Base-by-base conservation (phyloP, 2,329 filamentous ascomycete species). In the Aspergillus sp. region DNA sequence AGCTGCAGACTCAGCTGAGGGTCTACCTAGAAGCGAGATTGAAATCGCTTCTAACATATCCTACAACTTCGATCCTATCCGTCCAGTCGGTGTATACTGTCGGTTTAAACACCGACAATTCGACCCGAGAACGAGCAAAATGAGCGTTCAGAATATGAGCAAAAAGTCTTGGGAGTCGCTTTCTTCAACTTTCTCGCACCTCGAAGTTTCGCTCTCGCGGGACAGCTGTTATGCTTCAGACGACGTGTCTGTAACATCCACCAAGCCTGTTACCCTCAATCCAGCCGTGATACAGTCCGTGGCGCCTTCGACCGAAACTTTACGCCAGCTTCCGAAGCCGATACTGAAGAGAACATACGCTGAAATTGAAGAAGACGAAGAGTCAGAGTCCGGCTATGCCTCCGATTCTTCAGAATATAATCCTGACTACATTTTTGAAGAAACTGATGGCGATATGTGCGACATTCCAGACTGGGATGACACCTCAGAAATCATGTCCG, bases 181-280 rank as follows among this genome's bases (percentile, higher is more conserved):
- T 48, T 73, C 73, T 19, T 73, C 73, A 47, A 63, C 68, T 15
- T 72, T 75, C 30, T 70, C 71, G 22, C 65, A 69, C 22, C 66
- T 74, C n/a, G 72, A 76, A 30, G 65, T 72, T 34, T 74, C 73
- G 13, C 61, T 73, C 24, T 74, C 72, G 30, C 73, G 73, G 37
- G 73, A 75, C 66, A 75, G 73, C 50, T 74, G 71, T 51, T 75
- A 74, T 62, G 71, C 68, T 48, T 76, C 73, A 12, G 73, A 76
- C 57, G 73, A 74, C 55, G 57, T 72, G 22, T 75, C 73, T 19
- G 64, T 70, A 57, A 63, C 67, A 13, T 73, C 73, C n/a, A 68
- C 64, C 22, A 64, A 64, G 41, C 62, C 69, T 13, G 62, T 63
- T 2, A 60, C 66, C 24, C 58, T 65, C 13, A 61, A 66, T 20